phyloP scores from a whole-genome alignment of 2,329 filamentous ascomycete genomes.

The Lasiodiplodia gonubiensis region DNA sequence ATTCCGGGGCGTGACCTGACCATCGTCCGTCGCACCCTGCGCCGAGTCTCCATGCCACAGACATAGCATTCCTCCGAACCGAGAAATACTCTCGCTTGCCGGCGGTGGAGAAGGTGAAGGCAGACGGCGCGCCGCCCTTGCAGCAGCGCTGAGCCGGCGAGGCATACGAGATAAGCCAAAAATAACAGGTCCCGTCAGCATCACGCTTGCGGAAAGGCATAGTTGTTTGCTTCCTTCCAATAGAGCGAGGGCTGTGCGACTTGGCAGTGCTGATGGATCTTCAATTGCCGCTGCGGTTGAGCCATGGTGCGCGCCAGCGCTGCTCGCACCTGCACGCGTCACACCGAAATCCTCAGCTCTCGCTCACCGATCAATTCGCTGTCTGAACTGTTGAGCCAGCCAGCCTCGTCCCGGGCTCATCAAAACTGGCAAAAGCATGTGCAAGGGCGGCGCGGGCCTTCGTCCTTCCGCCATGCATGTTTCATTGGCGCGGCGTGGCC shows the following conservation, averaged over 20 bases:
- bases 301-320: constrained; percentile 1
- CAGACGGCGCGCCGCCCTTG: constrained; percentile 18
- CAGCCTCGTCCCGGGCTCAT: constrained; percentile 9
- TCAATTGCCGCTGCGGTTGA: constrained; percentile 3
- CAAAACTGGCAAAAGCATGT: constrained; percentile 24
- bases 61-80: constrained; percentile 13
- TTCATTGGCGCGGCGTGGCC: constrained; percentile 16
- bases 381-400: constrained; percentile 15
- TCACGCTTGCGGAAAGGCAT: background rate
- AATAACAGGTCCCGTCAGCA: constrained; percentile 17
- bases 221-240: background rate
- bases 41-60: constrained; percentile 4
- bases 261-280: constrained; percentile 16
- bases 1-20: constrained; percentile 10
- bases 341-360: constrained; percentile 18
- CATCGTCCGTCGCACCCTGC: constrained; percentile 3
- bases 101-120: constrained; percentile 12
- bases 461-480: constrained; percentile 16
- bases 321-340: constrained; percentile 5
- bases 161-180: constrained; percentile 20
- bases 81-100: constrained; percentile 22
- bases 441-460: constrained; percentile 16
- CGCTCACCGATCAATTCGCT: background rate
- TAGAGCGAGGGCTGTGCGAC: constrained; percentile 10
- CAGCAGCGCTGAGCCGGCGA: constrained; percentile 12